Evolutionary conservation across 2,329 filamentous ascomycete genomes (phyloP).

Genomic region (Ustulina deusta): DNA sequence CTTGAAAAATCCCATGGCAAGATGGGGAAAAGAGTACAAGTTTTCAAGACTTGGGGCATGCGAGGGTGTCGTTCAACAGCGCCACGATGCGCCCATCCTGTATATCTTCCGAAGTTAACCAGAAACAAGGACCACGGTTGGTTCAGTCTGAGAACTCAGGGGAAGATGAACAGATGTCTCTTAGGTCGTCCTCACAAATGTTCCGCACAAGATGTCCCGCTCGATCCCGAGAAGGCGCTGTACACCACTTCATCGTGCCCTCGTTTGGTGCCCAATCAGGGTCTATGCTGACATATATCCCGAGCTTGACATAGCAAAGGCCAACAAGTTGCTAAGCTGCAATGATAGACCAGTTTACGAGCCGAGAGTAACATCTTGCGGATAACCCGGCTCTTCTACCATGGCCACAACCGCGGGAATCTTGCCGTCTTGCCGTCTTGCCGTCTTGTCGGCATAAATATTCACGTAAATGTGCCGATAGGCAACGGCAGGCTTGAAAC

Average conservation of each 20-base stretch:
- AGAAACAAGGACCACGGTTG: neutral
- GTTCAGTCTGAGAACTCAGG: neutral
- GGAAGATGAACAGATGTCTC: neutral
- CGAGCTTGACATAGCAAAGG: neutral
- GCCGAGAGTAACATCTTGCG: neutral
- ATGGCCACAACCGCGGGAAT: too few relatives aligned
- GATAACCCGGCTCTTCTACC: neutral
- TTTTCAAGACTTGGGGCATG: slow-evolving; percentile 5
- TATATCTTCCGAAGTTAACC: slow-evolving; percentile 1
- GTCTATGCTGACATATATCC: neutral
- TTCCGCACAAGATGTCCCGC: neutral
- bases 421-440: neutral
- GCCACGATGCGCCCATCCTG: slow-evolving; percentile 16
- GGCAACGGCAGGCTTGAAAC: neutral
- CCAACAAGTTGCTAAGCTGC: neutral
- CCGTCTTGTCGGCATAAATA: neutral
- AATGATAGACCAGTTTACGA: neutral
- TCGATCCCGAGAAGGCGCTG: neutral
- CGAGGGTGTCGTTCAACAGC: slow-evolving; percentile 15
- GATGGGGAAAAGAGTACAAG: neutral
- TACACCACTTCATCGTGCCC: neutral
- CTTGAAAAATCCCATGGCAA: too few relatives aligned
- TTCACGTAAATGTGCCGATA: neutral
- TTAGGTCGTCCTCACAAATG: neutral
- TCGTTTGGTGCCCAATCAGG: slow-evolving; percentile 34